Percentiles rank a stretch among this genome's conserved stretches.
Conservation (phyloP, 257 asterid species). For the Solanum verrucosum region DNA sequence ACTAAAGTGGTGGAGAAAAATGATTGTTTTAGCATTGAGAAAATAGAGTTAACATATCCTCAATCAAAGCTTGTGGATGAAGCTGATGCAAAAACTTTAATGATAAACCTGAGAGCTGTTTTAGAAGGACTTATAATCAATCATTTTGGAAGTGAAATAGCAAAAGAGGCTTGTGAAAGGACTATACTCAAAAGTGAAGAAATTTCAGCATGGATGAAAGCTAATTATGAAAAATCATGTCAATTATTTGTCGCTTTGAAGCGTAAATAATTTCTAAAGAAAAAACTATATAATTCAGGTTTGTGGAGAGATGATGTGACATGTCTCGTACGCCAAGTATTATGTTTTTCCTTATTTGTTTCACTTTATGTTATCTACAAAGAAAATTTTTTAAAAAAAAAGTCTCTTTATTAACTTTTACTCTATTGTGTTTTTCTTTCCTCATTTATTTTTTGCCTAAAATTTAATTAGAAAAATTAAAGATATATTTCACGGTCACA, state of each 20-base stretch:
- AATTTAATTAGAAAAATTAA: no score
- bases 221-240: not conserved
- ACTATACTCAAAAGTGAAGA: not conserved
- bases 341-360: not conserved
- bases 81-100: not conserved
- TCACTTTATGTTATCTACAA: not conserved
- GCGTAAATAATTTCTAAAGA: not conserved
- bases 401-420: not conserved
- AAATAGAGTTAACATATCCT: slow-evolving; percentile 15
- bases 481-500: no score
- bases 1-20: slow-evolving; percentile 15
- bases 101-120: slow-evolving; percentile 12
- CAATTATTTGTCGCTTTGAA: slow-evolving; percentile 17
- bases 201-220: not conserved
- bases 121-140: slow-evolving; percentile 4
- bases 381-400: not conserved
- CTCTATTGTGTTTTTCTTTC: no score
- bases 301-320: not conserved
- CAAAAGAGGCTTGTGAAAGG: slow-evolving; percentile 8
- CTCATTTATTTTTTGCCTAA: no score
- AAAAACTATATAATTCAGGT: not conserved
- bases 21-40: slow-evolving; percentile 24
- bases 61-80: not conserved
- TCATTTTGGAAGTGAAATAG: slow-evolving; percentile 11
- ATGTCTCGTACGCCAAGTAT: not conserved